Evolutionary conservation across 768 basidiomycete genomes (phyloP), one percentile per base, ranked within the genome.

Genomic region (Epithele typhae): DNA sequence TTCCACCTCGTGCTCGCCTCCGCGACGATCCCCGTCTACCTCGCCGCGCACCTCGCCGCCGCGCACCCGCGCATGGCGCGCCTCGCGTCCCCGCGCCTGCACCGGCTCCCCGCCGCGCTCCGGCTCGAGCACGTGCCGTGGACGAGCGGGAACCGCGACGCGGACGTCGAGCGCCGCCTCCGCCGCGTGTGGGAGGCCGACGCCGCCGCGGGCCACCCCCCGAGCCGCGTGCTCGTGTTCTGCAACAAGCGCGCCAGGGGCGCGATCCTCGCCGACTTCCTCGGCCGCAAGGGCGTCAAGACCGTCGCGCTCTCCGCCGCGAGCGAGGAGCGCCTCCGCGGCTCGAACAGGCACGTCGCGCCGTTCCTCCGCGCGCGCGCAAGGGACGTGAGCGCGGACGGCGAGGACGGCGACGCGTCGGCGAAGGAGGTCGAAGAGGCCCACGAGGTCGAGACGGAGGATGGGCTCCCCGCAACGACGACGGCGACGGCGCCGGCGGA

Each of bases 11-110:
- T 95, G 44, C 74, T 96, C 22, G 83, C 86, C 14, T 86, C 86
- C 37, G 93, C 93, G 0, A 95, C 93, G 3, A 87, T 96, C 50
- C 92, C 93, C 6, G 75, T 79, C 25, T 77, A 86, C 2, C 81
- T 90, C 39, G 75, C 79, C 22, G 61, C 72, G 18, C 85, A 88
- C 62, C 73, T 91, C 23, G 73, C 78, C 51, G 64, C 63, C 0
- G 64, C 78, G 46, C 86, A 89, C 55, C 87, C 88, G 0, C 43
- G 63, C 1, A 66, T 87, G 42, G 69, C 73, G n/a, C 79, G 84
- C n/a, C 77, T 93, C 35, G 81, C 85, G 14, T 92, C 91, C 0
- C 89, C 89, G 0, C 74, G 77, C 17, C 69, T 95, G 7, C 92
- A 96, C 59, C 79, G 76, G 33, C 79, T 95, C 1, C 93, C 93